Evolutionary conservation across 768 basidiomycete genomes (phyloP), one percentile per base, ranked within the genome.

Genomic region (Boletus bicolor): DNA sequence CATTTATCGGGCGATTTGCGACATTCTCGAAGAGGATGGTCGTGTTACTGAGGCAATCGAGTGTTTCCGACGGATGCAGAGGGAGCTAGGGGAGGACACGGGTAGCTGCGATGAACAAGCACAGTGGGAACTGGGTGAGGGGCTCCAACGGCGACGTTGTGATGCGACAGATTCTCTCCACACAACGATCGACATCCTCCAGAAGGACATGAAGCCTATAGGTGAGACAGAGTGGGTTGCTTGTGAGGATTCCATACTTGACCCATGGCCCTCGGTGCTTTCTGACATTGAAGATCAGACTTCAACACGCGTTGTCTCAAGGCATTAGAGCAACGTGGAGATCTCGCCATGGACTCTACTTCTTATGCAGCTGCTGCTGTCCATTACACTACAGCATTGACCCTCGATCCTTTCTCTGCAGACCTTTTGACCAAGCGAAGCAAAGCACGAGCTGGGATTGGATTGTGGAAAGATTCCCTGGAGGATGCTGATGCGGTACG

Each of bases 61-160:
- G 9, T 51, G 19, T 9, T 56, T 60, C 26, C 34, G 1, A 17
- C 44, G 14, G 38, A 53, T 60, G 54, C 32, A 17, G 17, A 42
- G 9, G 9, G 54, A 60, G 12, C 26, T 53, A 11, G n/a, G 1
- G 5, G 21, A 5, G 4, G 49, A 61, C 19, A 43, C 19, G 17
- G 17, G 14, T 7, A 21, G 21, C 2, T 35, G 21, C 2, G 12
- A 17, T 14, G 57, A 51, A 5, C 50, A 38, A 26, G 38, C 24
- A 2, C 12, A 12, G 4, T 60, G 60, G 60, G 58, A 52, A 30
- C 7, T 17, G 1, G 41, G 58, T 60, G 5, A 36, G 54, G 28
- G 28, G 28, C 28, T 28, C 28, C 5, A 28, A 28, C 28, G 28
- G 28, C 28, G 28, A 28, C 28, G 28, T 28, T 5, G 28, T 6